Evolutionary conservation across 805 yeast species (phyloP).

Genomic region (Tetrapisispora namnaoensis): DNA sequence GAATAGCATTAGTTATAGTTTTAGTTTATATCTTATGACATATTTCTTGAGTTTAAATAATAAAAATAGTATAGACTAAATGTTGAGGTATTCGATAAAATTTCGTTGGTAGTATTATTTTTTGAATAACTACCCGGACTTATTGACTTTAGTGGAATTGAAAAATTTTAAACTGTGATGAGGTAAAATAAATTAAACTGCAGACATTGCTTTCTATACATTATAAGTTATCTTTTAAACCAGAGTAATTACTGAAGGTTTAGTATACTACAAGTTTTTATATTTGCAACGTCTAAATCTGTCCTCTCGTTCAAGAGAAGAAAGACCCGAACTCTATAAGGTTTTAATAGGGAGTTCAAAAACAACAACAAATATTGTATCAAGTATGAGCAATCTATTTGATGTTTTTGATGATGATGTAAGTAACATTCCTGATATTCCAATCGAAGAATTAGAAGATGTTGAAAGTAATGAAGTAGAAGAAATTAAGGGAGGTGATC

Average conservation of each 20-base stretch:
- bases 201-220: too few relatives aligned
- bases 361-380: not conserved
- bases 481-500: slow-evolving; percentile 2
- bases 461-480: not conserved
- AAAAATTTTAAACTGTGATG: slow-evolving; percentile 1
- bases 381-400: slow-evolving; percentile 17
- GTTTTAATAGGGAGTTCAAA: not conserved
- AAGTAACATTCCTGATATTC: slow-evolving; percentile 10
- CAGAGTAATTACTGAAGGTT: too few relatives aligned
- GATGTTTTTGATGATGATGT: slow-evolving; percentile 28
- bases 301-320: too few relatives aligned
- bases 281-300: too few relatives aligned
- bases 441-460: slow-evolving; percentile 10
- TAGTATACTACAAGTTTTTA: too few relatives aligned
- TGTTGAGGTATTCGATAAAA: too few relatives aligned
- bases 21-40: too few relatives aligned
- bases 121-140: not conserved
- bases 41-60: too few relatives aligned
- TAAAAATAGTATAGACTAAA: too few relatives aligned
- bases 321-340: not conserved
- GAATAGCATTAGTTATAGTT: too few relatives aligned
- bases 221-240: too few relatives aligned
- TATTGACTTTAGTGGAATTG: not conserved
- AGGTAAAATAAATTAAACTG: not conserved
- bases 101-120: too few relatives aligned